Percentiles rank a stretch among this genome's conserved stretches.
These are phyloP conservation scores for Aspergillus bertholletiae DNA, from an alignment of 495 filamentous ascomycete genomes.

Conservation along the genomic window DNA sequence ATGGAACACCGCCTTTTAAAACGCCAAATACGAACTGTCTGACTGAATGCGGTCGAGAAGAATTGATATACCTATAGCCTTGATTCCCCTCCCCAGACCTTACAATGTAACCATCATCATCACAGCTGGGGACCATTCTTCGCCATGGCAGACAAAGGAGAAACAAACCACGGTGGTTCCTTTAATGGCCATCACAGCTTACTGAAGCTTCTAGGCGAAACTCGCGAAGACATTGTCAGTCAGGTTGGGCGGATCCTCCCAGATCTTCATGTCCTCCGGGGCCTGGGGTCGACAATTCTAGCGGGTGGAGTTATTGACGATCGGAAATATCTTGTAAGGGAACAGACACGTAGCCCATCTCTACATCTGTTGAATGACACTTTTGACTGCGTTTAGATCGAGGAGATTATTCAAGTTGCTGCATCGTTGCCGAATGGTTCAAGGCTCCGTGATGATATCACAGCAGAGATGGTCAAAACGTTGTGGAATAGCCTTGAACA, in stretches of 20 bases:
- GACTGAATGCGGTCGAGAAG: background rate
- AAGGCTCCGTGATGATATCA: constrained; percentile 40
- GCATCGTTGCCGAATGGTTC: constrained; percentile 38
- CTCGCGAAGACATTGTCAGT: background rate
- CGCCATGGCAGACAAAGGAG: background rate
- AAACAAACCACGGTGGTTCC: background rate
- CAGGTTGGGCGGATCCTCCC: constrained; percentile 10
- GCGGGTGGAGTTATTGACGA: constrained; percentile 6
- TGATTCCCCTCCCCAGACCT: too few species aligned
- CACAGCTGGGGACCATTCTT: background rate
- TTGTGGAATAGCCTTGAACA: constrained; percentile 61
- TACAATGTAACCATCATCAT: too few species aligned
- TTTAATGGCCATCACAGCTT: background rate
- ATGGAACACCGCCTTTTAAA: background rate
- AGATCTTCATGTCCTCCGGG: background rate
- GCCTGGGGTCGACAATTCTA: background rate
- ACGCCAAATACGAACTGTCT: background rate
- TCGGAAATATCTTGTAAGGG: background rate
- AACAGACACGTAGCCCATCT: background rate
- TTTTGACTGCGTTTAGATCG: constrained; percentile 2
- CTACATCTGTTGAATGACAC: background rate
- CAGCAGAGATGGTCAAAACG: constrained; percentile 48
- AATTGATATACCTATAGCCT: background rate
- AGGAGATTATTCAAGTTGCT: constrained; percentile 11
- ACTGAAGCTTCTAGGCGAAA: background rate